Base-by-base conservation (phyloP, 2,329 filamentous ascomycete genomes). In the Sordariomycetes sp. region DNA sequence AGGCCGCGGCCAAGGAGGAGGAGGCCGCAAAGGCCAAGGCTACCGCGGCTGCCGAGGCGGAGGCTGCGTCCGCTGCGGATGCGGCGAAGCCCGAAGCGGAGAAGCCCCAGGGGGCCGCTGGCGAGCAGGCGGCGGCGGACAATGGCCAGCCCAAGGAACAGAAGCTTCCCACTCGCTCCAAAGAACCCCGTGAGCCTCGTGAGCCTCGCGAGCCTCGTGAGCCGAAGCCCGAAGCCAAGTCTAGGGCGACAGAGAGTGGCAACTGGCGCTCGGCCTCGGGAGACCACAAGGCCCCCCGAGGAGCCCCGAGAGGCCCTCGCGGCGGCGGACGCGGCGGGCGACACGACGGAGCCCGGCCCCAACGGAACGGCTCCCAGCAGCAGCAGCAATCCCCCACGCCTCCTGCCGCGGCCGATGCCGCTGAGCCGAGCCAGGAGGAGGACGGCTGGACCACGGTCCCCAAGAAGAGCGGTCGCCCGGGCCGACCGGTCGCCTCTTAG, bases 401-500 rank as follows among this genome's bases (percentile, higher is more conserved):
- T 14, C 65, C 68, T 52, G 65, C 68, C 51, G 65, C 63, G 34
- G 69, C 64, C 43, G 68, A 64, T 43, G 64, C 67, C 58, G 60
- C 64, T 37, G 63, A 72, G 40, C 71, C 73, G 55, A 70, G 73
- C 46, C 69, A 74, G 55, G 79, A 82, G 53, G 82, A 82, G 43
- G 83, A 86, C 67, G 83, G 83, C 63, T 87, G 83, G 83, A 84
- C 81, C 62, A 86, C 80, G 28, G 83, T 84, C 58, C 51, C 70
- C 57, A 61, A 46, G 16, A 46, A 59, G 54, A 62, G 60, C 58
- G 51, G 59, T 58, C 63, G 64, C 34, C 60, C 53, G 40, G 54
- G 54, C 18, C 57, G 57, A 51, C 43, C 57, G 40, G 32, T 57
- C 32, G 54, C 53, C 25, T 57, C 53, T 57, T 60, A 51, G 52